These are phyloP conservation scores for Neofusicoccum ribis DNA, from an alignment of 2,329 filamentous ascomycete genomes.

Conservation along the genomic window DNA sequence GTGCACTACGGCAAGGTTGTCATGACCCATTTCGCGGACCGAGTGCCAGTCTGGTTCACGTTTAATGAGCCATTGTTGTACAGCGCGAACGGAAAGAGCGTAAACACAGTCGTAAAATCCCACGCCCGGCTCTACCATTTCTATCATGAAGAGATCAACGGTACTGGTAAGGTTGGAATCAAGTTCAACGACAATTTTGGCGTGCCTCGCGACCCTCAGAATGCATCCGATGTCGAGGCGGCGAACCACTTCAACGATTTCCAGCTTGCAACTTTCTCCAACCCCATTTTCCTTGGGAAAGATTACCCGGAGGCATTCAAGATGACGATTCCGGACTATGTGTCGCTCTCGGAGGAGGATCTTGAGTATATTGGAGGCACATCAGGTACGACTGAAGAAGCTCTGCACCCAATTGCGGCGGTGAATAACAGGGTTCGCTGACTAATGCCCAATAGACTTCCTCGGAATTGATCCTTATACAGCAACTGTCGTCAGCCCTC, in stretches of 20 bases:
- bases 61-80: slow-evolving; percentile 31
- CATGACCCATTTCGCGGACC: slow-evolving; percentile 44
- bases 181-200: slow-evolving; percentile 21
- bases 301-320: slow-evolving; percentile 48
- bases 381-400: slow-evolving; percentile 23
- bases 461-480: slow-evolving; percentile 42
- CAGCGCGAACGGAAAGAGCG: slow-evolving; percentile 2
- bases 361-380: slow-evolving; percentile 10
- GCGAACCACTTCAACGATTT: slow-evolving; percentile 10
- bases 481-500: slow-evolving; percentile 34
- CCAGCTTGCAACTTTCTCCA: slow-evolving; percentile 35
- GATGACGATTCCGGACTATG: slow-evolving; percentile 9
- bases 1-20: slow-evolving; percentile 41
- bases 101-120: background rate
- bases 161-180: slow-evolving; percentile 2
- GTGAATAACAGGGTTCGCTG: slow-evolving; percentile 23
- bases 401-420: too few relatives aligned
- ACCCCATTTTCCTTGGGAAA: slow-evolving; percentile 44
- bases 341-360: background rate
- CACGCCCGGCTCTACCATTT: slow-evolving; percentile 12
- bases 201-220: slow-evolving; percentile 1
- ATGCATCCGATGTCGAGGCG: slow-evolving; percentile 4
- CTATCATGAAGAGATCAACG: slow-evolving; percentile 9
- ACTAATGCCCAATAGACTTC: slow-evolving; percentile 41
- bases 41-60: slow-evolving; percentile 43